Evolutionary conservation across 495 filamentous ascomycete genomes (phyloP).

Genomic region (Aspergillus carlsbadensis): DNA sequence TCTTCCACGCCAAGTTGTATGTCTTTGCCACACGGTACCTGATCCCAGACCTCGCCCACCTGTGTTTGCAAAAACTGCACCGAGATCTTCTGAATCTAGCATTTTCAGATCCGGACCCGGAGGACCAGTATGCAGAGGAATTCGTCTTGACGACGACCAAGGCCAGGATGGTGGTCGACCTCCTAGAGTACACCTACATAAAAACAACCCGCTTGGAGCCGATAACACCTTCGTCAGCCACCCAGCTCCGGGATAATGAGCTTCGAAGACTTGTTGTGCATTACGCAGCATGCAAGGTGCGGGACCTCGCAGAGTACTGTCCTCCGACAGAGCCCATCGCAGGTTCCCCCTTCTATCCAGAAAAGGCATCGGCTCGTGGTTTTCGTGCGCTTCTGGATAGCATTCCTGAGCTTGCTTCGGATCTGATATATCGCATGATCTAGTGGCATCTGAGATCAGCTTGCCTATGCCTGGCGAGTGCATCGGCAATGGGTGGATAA

Average conservation of each 20-base stretch:
- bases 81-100: constrained; percentile 33
- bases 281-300: constrained; percentile 46
- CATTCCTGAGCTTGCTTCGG: constrained; percentile 44
- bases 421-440: constrained; percentile 51
- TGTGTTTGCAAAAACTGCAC: constrained; percentile 46
- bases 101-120: constrained; percentile 23
- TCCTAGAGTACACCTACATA: constrained; percentile 43
- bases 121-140: constrained; percentile 18
- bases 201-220: constrained; percentile 45
- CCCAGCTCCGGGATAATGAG: constrained; percentile 48
- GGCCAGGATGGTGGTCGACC: constrained; percentile 39
- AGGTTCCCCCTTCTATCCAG: constrained; percentile 25
- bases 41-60: constrained; percentile 43
- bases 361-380: constrained; percentile 28
- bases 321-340: constrained; percentile 30
- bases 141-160: constrained; percentile 26
- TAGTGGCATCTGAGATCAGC: constrained; percentile 23
- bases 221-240: constrained; percentile 41
- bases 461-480: neutral
- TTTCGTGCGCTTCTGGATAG: constrained; percentile 39
- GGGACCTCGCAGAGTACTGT: constrained; percentile 39
- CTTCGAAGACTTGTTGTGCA: constrained; percentile 43
- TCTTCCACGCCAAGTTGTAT: constrained; percentile 49
- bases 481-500: no score
- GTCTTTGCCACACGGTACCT: constrained; percentile 47